phyloP scores from a whole-genome alignment of 441 rosid genomes.

The Corymbia citriodora region DNA sequence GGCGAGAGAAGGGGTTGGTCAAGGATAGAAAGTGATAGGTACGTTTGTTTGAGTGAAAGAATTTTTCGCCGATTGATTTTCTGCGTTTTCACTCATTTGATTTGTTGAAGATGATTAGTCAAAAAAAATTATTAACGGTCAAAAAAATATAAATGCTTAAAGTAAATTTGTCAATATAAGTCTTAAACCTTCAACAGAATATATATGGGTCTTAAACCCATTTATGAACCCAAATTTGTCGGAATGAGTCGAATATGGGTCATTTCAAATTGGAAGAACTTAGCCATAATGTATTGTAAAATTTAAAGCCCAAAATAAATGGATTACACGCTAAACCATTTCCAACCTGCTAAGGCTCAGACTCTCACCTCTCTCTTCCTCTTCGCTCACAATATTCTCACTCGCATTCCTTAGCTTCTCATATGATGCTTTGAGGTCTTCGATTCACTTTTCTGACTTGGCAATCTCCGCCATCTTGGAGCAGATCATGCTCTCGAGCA shows the following conservation, averaged over 20 bases:
- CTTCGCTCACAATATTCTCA: neutral
- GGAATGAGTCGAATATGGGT: neutral
- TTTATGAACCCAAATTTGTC: neutral
- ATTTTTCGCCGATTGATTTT: neutral
- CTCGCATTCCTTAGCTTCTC: neutral
- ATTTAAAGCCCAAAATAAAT: neutral
- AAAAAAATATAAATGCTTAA: neutral
- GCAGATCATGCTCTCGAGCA: neutral
- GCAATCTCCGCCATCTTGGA: rapidly evolving
- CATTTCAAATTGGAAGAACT: neutral
- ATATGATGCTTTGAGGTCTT: neutral
- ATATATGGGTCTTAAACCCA: neutral
- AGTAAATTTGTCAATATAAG: neutral
- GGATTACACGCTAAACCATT: neutral
- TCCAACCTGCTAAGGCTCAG: neutral
- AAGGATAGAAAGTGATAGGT: neutral
- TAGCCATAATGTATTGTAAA: neutral
- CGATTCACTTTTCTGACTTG: neutral
- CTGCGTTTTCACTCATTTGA: neutral
- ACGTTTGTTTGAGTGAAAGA: neutral
- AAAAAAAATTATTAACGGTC: neutral
- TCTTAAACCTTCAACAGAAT: too few relatives aligned
- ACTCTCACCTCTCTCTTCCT: neutral
- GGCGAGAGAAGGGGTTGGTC: neutral
- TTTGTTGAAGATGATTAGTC: neutral